Conservation (phyloP, 139 green algal species). For the Haematococcus lacustris region DNA sequence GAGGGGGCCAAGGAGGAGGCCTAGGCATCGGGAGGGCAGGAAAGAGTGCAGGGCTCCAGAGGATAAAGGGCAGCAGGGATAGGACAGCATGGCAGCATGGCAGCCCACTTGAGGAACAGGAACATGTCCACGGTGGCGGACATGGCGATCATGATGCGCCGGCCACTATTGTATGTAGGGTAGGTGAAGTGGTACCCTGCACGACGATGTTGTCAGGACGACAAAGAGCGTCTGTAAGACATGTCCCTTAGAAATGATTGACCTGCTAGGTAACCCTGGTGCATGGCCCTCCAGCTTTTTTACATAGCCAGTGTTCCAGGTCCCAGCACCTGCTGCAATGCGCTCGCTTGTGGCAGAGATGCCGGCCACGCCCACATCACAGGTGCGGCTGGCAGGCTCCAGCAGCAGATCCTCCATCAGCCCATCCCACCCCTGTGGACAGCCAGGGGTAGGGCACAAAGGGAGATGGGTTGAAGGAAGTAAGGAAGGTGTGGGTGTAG, state of each 20-base stretch:
- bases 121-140: not conserved
- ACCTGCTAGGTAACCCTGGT: not conserved
- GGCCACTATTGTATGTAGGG: not conserved
- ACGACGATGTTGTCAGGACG: no score
- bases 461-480: no score
- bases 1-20: no score
- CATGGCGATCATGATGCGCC: not conserved
- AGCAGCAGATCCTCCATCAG: not conserved
- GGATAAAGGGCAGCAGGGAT: no score
- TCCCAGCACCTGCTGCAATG: not conserved
- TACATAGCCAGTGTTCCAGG: not conserved
- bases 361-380: slow-evolving; percentile 3
- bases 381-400: not conserved
- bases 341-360: slow-evolving; percentile 1
- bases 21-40: no score
- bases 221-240: no score
- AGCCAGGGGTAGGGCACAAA: no score
- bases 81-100: no score
- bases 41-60: no score
- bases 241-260: not conserved
- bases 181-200: slow-evolving; percentile 1
- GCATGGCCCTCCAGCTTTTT: not conserved
- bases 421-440: not conserved
- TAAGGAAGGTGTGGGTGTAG: no score
- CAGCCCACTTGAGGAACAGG: not conserved